phyloP scores from a whole-genome alignment of 202 grass and related monocot genomes.

The Schoenoplectus tabernaemontani region DNA sequence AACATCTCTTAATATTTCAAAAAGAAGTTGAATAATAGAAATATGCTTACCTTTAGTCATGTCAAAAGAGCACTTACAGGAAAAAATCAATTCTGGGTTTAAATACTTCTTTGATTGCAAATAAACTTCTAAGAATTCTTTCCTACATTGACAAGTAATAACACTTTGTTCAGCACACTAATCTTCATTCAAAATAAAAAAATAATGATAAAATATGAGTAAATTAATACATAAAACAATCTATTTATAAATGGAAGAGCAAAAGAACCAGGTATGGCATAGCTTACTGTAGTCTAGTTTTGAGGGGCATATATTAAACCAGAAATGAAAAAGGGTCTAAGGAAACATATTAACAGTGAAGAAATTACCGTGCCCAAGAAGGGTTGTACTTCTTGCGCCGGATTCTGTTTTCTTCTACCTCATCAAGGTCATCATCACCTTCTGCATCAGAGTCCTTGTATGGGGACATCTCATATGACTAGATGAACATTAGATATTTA shows the following conservation, averaged over 20 bases:
- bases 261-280: background rate
- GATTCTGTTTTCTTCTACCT: constrained; percentile 30
- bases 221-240: constrained; percentile 7
- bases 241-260: background rate
- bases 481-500: constrained; percentile 4
- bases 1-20: background rate
- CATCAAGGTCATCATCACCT: constrained; percentile 24
- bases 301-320: background rate
- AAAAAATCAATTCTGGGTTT: constrained; percentile 62
- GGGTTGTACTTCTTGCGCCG: constrained; percentile 61
- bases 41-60: constrained; percentile 43
- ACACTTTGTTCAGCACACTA: constrained; percentile 8
- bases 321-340: constrained; percentile 3
- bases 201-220: background rate
- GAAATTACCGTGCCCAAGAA: constrained; percentile 70
- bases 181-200: constrained; percentile 17
- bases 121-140: constrained; percentile 53
- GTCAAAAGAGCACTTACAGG: constrained; percentile 53
- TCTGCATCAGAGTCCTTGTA: constrained; percentile 51
- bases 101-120: constrained; percentile 44
- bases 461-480: constrained; percentile 77
- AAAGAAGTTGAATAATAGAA: background rate
- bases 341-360: background rate
- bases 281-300: no score
- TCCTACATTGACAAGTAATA: constrained; percentile 43